Evolutionary conservation across 257 asterid species (phyloP).

Genomic region (Prunella vulgaris): DNA sequence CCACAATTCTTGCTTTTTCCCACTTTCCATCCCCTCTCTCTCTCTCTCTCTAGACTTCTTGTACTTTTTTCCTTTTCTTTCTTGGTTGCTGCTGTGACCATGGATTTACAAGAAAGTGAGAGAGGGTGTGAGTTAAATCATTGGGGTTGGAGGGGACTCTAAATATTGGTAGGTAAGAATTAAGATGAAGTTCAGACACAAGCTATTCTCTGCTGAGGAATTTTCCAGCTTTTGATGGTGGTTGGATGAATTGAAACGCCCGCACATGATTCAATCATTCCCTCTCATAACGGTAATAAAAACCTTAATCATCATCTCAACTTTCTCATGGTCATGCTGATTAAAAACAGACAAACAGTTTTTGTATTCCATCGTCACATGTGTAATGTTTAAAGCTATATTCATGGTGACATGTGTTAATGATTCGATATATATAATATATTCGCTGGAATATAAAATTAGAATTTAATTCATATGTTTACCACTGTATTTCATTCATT

Average conservation of each 20-base stretch:
- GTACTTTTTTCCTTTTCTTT: background rate
- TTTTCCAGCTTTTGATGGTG: background rate
- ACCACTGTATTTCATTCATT: too few relatives aligned
- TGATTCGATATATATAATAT: too few relatives aligned
- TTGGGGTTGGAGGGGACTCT: background rate
- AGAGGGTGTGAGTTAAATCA: background rate
- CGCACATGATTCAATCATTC: conserved; percentile 15
- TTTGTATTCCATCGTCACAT: too few relatives aligned
- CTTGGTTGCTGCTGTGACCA: background rate
- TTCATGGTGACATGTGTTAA: too few relatives aligned
- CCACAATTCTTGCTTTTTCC: conserved; percentile 56
- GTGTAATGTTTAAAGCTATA: too few relatives aligned
- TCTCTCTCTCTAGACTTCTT: too few relatives aligned
- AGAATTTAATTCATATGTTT: too few relatives aligned
- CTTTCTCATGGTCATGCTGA: background rate
- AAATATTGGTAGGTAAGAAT: background rate
- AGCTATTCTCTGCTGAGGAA: background rate
- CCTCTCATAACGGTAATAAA: background rate
- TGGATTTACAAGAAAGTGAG: background rate
- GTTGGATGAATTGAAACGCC: conserved; percentile 6
- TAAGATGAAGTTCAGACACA: background rate
- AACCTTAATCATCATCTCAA: background rate
- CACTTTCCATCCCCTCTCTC: conserved; percentile 33
- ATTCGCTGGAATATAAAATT: too few relatives aligned
- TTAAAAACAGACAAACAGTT: too few relatives aligned